Evolutionary conservation across 345 rosid genomes (phyloP), one percentile per base, ranked within the genome.

Genomic region (Ceriops tagal): DNA sequence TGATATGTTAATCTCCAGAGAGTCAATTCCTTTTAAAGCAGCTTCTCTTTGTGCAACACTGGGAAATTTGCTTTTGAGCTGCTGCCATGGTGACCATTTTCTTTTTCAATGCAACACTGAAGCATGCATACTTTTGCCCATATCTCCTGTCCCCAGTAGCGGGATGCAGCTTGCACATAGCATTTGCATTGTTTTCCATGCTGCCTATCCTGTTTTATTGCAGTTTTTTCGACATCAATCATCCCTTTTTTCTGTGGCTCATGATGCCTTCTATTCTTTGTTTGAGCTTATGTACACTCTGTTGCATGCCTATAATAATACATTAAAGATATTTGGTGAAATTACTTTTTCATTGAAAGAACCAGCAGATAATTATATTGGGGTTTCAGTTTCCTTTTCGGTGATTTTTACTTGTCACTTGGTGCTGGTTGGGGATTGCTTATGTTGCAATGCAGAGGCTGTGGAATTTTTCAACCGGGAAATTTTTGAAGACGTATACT

Each of bases 381-480:
- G 7, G 58, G 24, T 5, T 52, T 30, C 52, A 57, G 21, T 24
- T 51, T 59, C 56, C 47, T 24, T 64, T 16, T 39, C 64, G 3
- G 53, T 47, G 9, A 8, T 35, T 62, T 10, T 28, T 15, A 26
- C 15, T 22, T 66, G 18, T 6, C 9, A 1, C 70, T 26, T 55
- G 61, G 18, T 58, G 30, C 35, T 53, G 58, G 72, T 56, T 61
- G 37, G 62, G 34, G 70, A 19, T 58, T 60, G 47, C 11, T 66
- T 56, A 1, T 61, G 65, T 49, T 72, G 51, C 28, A 59, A 64
- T 74, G 73, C 90, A 88, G 98, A 84, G 96, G 70, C 87, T 95
- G 59, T 95, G 99, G 99, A 88, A 90, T 80, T 79, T 85, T 47
- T 71, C 91, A 10, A 81, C 91, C 10, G 92, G 89, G 64, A 95